phyloP scores from a whole-genome alignment of 2,329 filamentous ascomycete genomes.

The Amesomyces nigricolor region DNA sequence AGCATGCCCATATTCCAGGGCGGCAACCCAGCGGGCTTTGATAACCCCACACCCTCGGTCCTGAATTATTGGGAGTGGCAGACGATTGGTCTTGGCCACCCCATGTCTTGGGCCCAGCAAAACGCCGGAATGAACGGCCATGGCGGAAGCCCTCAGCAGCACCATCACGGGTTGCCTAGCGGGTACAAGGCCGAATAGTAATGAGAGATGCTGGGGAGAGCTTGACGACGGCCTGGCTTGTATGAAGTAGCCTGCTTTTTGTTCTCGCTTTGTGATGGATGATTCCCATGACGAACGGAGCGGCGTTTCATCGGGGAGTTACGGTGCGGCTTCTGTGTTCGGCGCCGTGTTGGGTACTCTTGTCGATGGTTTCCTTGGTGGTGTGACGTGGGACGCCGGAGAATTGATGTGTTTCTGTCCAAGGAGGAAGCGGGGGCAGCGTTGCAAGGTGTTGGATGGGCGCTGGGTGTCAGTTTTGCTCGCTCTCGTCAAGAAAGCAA shows the following conservation, averaged over 20 bases:
- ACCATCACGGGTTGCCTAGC: neutral
- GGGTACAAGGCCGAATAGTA: neutral
- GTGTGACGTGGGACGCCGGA: neutral
- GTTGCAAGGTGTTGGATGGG: too few relatives aligned
- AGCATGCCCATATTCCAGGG: constrained; percentile 8
- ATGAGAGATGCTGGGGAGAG: neutral
- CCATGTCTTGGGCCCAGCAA: constrained; percentile 17
- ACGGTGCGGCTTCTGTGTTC: neutral
- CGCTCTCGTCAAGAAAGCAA: too few relatives aligned
- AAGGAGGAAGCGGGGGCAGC: neutral
- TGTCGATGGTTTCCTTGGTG: neutral
- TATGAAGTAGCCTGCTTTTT: too few relatives aligned
- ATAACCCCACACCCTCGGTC: constrained; percentile 12
- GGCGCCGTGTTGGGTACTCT: neutral
- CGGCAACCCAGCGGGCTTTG: constrained; percentile 3
- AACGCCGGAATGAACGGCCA: neutral
- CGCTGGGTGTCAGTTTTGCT: too few relatives aligned
- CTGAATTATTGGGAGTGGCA: constrained; percentile 25
- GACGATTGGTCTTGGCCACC: constrained; percentile 17
- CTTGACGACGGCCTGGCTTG: neutral
- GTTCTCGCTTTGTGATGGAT: too few relatives aligned
- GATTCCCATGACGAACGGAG: too few relatives aligned
- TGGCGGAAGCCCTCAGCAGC: neutral
- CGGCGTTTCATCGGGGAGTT: neutral
- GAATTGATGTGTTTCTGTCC: neutral